Percentiles rank a stretch among this genome's conserved stretches.
phyloP scores from a whole-genome alignment of 257 asterid species.

The Linaria vulgaris region DNA sequence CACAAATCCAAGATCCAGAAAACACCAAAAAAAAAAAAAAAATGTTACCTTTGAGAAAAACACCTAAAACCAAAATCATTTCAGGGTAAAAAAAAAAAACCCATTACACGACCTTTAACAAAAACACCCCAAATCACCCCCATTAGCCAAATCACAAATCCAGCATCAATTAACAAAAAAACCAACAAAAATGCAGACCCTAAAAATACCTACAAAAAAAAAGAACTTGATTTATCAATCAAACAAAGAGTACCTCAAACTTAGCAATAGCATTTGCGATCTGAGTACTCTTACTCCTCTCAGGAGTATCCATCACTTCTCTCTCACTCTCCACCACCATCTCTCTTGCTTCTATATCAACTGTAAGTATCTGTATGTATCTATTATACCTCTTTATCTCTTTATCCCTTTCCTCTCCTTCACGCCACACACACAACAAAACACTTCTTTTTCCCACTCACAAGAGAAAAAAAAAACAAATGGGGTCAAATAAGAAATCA shows the following conservation, averaged over 20 bases:
- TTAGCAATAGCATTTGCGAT: constrained; percentile 57
- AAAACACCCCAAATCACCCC: constrained; percentile 10
- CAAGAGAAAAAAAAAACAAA: constrained; percentile 18
- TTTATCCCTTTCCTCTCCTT: not conserved
- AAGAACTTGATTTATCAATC: too few relatives aligned
- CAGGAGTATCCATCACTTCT: constrained; percentile 89
- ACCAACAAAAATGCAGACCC: constrained; percentile 22
- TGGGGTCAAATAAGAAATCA: constrained; percentile 37
- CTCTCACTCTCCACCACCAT: constrained; percentile 17
- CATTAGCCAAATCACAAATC: constrained; percentile 28
- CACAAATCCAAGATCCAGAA: constrained; percentile 13
- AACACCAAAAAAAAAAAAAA: constrained; percentile 14
- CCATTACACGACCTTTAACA: constrained; percentile 28
- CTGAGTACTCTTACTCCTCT: constrained; percentile 68
- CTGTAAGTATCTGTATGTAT: too few relatives aligned
- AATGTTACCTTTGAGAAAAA: constrained; percentile 5
- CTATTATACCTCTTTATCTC: too few relatives aligned
- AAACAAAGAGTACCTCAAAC: constrained; percentile 69
- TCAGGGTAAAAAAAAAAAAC: constrained; percentile 18
- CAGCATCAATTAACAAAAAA: constrained; percentile 21
- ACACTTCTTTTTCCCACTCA: constrained; percentile 38
- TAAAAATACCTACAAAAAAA: not conserved
- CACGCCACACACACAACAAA: constrained; percentile 32
- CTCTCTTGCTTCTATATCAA: too few relatives aligned
- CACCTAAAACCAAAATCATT: constrained; percentile 13